Evolutionary conservation across 805 yeast genomes (phyloP).

Genomic region (Saccharomycopsis selenospora): DNA sequence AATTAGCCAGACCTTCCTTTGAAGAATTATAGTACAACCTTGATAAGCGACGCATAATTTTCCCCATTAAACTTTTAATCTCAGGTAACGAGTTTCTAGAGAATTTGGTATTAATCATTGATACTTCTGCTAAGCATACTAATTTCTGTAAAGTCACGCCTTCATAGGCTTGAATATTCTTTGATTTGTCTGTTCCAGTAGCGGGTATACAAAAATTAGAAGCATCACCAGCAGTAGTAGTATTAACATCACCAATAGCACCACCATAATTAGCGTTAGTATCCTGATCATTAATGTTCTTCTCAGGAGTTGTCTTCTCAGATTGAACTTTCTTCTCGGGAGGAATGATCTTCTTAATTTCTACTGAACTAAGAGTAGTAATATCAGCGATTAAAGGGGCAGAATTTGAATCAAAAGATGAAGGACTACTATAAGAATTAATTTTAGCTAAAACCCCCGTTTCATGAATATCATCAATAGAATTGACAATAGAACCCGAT

Average conservation of each 20-base stretch:
- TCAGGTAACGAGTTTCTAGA: conserved; percentile 1
- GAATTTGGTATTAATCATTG: conserved; percentile 1
- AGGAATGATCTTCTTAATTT: conserved; percentile 9
- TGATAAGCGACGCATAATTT: conserved; percentile 7
- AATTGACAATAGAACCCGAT: conserved; percentile 12
- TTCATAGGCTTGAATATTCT: conserved; percentile 5
- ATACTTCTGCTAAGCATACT: conserved; percentile 14
- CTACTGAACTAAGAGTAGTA: conserved; percentile 3
- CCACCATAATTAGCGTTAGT: too few relatives aligned
- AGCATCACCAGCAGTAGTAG: background rate
- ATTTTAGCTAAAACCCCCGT: conserved; percentile 18
- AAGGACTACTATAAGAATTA: conserved; percentile 2
- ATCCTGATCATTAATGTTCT: background rate
- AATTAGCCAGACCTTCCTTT: background rate
- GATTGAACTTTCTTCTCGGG: conserved; percentile 6
- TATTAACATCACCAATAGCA: background rate
- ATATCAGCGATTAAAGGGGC: conserved; percentile 13
- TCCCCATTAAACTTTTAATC: background rate
- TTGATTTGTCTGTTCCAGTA: background rate
- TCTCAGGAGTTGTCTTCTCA: background rate
- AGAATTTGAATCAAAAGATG: conserved; percentile 8
- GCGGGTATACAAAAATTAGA: background rate
- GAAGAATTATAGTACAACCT: conserved; percentile 8
- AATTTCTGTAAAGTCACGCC: conserved; percentile 7
- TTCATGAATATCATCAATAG: conserved; percentile 11